Evolutionary conservation across 169 alveolate species (phyloP).

Genomic region (Eimeria brunetti): DNA sequence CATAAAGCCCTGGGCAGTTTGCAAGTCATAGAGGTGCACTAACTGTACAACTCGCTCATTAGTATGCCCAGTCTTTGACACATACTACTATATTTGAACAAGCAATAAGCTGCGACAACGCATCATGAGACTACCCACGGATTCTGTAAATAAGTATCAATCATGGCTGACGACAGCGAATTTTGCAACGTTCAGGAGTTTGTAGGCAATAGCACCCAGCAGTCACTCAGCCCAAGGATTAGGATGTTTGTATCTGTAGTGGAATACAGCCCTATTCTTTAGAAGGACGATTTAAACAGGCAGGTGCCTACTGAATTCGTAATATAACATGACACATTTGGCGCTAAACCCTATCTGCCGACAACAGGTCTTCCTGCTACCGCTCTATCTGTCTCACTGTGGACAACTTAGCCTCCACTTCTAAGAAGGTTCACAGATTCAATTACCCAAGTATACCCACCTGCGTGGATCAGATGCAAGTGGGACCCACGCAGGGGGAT

Average conservation of each 20-base stretch:
- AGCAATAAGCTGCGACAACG: background rate
- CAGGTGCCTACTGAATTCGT: too few relatives aligned
- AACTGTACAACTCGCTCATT: background rate
- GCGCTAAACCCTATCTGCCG: too few relatives aligned
- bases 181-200: background rate
- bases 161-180: background rate
- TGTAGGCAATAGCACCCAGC: background rate
- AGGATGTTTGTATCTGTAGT: too few relatives aligned
- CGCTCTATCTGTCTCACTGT: background rate
- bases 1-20: background rate
- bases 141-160: background rate
- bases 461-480: background rate
- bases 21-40: background rate
- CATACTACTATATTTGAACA: background rate
- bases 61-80: background rate
- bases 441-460: background rate
- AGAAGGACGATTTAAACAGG: background rate
- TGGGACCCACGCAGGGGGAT: background rate
- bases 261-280: too few relatives aligned
- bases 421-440: background rate
- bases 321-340: too few relatives aligned
- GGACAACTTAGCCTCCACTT: background rate
- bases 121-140: background rate
- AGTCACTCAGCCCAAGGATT: background rate
- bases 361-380: too few relatives aligned